Percentiles rank a stretch among this genome's conserved stretches.
Evolutionary conservation across 768 basidiomycete genomes (phyloP).

Genomic region (Leccinellum rugosiceps): DNA sequence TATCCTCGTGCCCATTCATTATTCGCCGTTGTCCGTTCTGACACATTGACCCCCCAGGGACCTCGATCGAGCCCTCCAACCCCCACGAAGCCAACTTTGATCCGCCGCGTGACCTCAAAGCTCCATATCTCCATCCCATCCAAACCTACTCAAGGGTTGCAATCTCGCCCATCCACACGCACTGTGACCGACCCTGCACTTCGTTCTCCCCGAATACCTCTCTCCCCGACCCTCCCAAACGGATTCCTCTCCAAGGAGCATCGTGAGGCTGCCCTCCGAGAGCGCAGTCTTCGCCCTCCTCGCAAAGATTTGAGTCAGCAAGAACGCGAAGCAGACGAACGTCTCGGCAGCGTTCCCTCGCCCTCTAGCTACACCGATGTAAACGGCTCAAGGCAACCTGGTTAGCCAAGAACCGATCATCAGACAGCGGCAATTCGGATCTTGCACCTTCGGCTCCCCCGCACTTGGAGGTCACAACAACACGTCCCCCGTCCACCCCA

Average conservation of each 20-base stretch:
- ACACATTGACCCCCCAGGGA: background rate
- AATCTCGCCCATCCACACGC: conserved; percentile 14
- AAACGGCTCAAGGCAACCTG: conserved; percentile 49
- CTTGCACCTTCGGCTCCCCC: background rate
- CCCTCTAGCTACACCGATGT: conserved; percentile 19
- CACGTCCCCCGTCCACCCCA: background rate
- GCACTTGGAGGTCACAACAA: background rate
- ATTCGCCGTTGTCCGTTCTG: background rate
- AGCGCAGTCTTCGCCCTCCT: conserved; percentile 55
- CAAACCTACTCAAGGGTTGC: conserved; percentile 2
- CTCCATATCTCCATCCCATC: conserved; percentile 23
- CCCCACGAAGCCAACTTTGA: conserved; percentile 16
- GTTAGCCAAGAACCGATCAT: conserved; percentile 39
- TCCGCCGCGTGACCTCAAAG: conserved; percentile 32
- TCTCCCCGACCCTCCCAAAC: conserved; percentile 20
- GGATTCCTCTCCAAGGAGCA: conserved; percentile 20
- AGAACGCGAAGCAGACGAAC: conserved; percentile 41
- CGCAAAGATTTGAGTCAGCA: conserved; percentile 33
- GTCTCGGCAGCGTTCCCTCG: conserved; percentile 36
- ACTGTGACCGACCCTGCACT: background rate
- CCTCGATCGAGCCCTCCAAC: background rate
- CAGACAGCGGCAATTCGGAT: conserved; percentile 27
- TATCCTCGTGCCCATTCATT: background rate
- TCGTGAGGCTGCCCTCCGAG: conserved; percentile 55
- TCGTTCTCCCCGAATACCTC: conserved; percentile 1